Evolutionary conservation across 306 rosid species (phyloP), one percentile per base, ranked within the genome.

Genomic region (Cucurbita moschata): DNA sequence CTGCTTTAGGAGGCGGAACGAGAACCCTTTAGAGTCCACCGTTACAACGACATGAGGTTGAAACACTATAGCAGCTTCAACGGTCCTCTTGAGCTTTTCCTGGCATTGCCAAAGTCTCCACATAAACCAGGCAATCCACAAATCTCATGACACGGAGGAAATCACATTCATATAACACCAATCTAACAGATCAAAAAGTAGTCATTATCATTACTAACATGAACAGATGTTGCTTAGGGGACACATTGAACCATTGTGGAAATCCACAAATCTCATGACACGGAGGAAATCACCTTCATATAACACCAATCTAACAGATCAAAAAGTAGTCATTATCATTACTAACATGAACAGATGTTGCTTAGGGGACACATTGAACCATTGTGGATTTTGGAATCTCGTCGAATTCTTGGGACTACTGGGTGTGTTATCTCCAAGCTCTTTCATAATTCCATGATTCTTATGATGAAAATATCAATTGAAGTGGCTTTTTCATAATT

Each of bases 21-120:
- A 90, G 81, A 94, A 90, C 40, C 96, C 98, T 82, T 94, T 94
- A 16, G 87, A 86, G 55, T 94, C 97, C 75, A 90, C 85, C 43
- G 97, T 94, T 30, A 90, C 56, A 69, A 90, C 90, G 47, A 85
- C 87, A 73, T 94, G 97, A 81, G 98, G 96, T 83, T 79, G 83
- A 90, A 90, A 88, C 77, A 60, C 55, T 79, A 82, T 67, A 80
- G 96, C 97, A 19, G 96, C 98, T 79, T 87, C 83, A 42, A 82
- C 77, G 40, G 96, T 87, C 77, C 83, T 91, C 75, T 86, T 88
- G 81, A 94, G 82, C 76, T 84, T 90, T 79, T 78, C 85, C 96
- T 87, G 88, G 63, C 46, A 79, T 56, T 77, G 57, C 61, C 77
- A 72, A 68, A 56, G 40, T 58, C 44, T 61, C 40, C 57, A 53